These are phyloP conservation scores for Penicillium digitatum DNA, from an alignment of 2,329 filamentous ascomycete species.

Conservation along the genomic window DNA sequence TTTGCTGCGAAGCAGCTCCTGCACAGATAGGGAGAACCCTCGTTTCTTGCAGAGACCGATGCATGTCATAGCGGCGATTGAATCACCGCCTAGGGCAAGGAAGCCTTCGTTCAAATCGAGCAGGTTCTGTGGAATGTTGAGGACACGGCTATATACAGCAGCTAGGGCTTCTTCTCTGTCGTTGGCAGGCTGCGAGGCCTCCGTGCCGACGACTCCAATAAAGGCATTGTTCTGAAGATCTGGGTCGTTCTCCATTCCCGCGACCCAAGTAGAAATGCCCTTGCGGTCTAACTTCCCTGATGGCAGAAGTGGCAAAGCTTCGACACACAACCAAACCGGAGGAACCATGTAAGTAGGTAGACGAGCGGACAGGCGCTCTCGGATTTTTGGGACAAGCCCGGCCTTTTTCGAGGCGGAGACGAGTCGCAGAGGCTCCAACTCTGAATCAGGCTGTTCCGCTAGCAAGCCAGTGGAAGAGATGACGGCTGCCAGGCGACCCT, in stretches of 20 bases:
- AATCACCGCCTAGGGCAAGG: slow-evolving; percentile 47
- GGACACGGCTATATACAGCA: slow-evolving; percentile 38
- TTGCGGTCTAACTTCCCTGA: slow-evolving; percentile 49
- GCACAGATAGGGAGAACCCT: slow-evolving; percentile 46
- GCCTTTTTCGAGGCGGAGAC: slow-evolving; percentile 21
- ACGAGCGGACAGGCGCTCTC: slow-evolving; percentile 26
- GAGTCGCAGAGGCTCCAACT: slow-evolving; percentile 25
- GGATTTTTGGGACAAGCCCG: slow-evolving; percentile 24
- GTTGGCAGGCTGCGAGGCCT: slow-evolving; percentile 17
- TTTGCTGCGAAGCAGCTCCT: slow-evolving; percentile 48
- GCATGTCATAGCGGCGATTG: slow-evolving; percentile 51
- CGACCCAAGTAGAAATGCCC: slow-evolving; percentile 35
- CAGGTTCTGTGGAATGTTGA: slow-evolving; percentile 35
- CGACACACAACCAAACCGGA: slow-evolving; percentile 45
- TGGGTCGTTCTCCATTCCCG: slow-evolving; percentile 27
- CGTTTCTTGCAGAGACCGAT: slow-evolving; percentile 46
- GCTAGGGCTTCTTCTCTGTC: slow-evolving; percentile 31
- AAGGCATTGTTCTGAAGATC: slow-evolving; percentile 14
- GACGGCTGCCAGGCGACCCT: slow-evolving; percentile 32
- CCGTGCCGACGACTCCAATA: not conserved
- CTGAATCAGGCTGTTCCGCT: slow-evolving; percentile 15
- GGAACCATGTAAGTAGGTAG: slow-evolving; percentile 51
- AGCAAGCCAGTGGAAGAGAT: slow-evolving; percentile 28
- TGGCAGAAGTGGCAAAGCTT: slow-evolving; percentile 41
- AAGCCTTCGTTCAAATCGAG: slow-evolving; percentile 41